Conservation (phyloP, 768 basidiomycete genomes). For the Calocybe cyanea region DNA sequence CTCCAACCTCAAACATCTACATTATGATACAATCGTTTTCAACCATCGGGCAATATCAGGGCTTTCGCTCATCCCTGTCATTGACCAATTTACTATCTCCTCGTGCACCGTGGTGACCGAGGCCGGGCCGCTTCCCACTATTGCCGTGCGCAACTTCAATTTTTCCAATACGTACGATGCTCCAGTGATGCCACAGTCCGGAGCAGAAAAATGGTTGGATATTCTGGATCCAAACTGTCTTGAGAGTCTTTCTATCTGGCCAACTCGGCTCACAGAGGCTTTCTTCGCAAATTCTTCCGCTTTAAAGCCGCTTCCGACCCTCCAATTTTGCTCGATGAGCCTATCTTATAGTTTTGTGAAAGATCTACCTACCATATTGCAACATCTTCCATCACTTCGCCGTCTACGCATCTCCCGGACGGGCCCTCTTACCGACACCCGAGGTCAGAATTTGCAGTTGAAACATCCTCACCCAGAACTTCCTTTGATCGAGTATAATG, state of each 20-base stretch:
- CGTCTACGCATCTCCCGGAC: not conserved
- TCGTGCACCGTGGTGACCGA: not conserved
- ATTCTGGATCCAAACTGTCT: not conserved
- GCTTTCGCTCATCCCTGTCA: not conserved
- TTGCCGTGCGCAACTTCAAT: not conserved
- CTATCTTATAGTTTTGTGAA: not conserved
- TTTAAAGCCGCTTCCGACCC: not conserved
- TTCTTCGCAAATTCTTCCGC: not conserved
- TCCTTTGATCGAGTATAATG: not conserved
- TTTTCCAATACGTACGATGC: not conserved
- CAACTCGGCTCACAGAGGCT: not conserved
- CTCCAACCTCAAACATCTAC: not conserved
- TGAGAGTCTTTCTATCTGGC: not conserved
- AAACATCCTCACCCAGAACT: not conserved
- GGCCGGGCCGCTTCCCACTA: not conserved
- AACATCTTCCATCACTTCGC: constrained; percentile 1
- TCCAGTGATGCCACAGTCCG: not conserved
- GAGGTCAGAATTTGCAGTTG: not conserved
- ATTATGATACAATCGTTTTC: not conserved
- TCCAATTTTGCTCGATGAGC: not conserved
- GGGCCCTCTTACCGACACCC: no score
- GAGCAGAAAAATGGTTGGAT: not conserved
- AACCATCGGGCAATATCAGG: not conserved
- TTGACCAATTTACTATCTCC: not conserved
- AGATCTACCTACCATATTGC: not conserved